phyloP scores from a whole-genome alignment of 805 yeast species.

The Yarrowia sp. region DNA sequence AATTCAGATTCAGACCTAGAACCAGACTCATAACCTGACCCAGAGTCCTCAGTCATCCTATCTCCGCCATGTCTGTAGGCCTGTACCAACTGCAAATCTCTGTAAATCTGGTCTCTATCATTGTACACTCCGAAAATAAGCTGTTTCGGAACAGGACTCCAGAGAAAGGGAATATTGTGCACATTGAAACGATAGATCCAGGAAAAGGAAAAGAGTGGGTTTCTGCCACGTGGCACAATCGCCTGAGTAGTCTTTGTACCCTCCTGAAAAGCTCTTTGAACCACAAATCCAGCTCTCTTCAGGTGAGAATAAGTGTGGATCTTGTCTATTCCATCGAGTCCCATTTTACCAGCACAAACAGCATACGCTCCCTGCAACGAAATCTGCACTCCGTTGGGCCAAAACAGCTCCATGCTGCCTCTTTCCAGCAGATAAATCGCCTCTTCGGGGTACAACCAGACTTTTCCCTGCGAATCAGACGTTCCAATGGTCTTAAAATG shows the following conservation, averaged over 20 bases:
- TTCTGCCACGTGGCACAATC: too few relatives aligned
- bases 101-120: conserved; percentile 27
- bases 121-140: conserved; percentile 19
- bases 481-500: conserved; percentile 71
- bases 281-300: conserved; percentile 75
- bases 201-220: background rate
- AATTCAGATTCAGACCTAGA: too few relatives aligned
- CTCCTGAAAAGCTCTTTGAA: conserved; percentile 35
- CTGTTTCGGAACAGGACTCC: background rate
- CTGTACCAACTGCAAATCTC: conserved; percentile 31
- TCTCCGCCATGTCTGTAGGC: conserved; percentile 28
- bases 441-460: conserved; percentile 63
- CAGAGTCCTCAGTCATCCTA: background rate
- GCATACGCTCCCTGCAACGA: conserved; percentile 65
- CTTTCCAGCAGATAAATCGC: conserved; percentile 75
- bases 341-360: conserved; percentile 43
- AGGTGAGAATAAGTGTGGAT: conserved; percentile 70
- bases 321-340: conserved; percentile 44
- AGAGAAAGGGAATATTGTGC: conserved; percentile 13
- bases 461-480: conserved; percentile 47
- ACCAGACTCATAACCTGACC: too few relatives aligned
- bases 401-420: conserved; percentile 55
- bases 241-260: background rate
- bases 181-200: conserved; percentile 11
- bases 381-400: conserved; percentile 42